A percentile compares a stretch with the other conserved stretches of the same genome.
Conservation (phyloP, 2,329 filamentous ascomycete species). For the Periconia sp. region DNA sequence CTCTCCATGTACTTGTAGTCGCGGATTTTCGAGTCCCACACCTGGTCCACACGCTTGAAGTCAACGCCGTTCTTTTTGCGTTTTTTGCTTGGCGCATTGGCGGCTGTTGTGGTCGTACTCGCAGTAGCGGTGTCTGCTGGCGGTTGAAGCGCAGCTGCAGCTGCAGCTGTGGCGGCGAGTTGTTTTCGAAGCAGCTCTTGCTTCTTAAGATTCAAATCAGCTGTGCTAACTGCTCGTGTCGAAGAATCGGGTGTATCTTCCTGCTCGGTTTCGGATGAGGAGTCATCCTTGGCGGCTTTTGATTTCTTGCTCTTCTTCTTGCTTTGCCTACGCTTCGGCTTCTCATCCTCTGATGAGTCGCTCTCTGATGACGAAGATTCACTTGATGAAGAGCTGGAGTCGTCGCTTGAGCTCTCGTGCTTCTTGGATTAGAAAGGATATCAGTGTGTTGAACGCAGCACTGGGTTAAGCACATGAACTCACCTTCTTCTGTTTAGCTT, state of each 20-base stretch:
- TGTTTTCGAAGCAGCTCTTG: slow-evolving; percentile 3
- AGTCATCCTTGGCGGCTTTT: slow-evolving; percentile 2
- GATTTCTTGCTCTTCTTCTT: slow-evolving; percentile 15
- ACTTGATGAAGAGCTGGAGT: slow-evolving; percentile 15
- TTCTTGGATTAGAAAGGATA: slow-evolving; percentile 12
- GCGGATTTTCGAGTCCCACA: slow-evolving; percentile 50
- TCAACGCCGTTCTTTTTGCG: slow-evolving; percentile 51
- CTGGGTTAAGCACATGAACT: neutral
- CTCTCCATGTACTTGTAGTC: slow-evolving; percentile 71
- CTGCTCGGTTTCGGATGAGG: slow-evolving; percentile 4
- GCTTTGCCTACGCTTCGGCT: slow-evolving; percentile 23
- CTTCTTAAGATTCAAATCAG: neutral
- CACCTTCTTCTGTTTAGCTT: slow-evolving; percentile 23
- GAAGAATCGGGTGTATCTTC: slow-evolving; percentile 2
- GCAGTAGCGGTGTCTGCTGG: slow-evolving; percentile 7
- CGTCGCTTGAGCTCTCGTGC: slow-evolving; percentile 16
- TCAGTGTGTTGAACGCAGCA: neutral
- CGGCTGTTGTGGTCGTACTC: slow-evolving; percentile 9
- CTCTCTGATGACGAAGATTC: slow-evolving; percentile 16
- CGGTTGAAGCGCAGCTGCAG: slow-evolving; percentile 8
- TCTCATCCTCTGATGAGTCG: slow-evolving; percentile 22
- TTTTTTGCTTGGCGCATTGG: neutral
- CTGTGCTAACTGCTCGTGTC: slow-evolving; percentile 2
- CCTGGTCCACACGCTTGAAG: slow-evolving; percentile 69
- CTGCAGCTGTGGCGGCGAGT: slow-evolving; percentile 10